Percentiles rank a stretch among this genome's conserved stretches.
phyloP scores from a whole-genome alignment of 106 monocot genomes.

The Gastrodia elata region DNA sequence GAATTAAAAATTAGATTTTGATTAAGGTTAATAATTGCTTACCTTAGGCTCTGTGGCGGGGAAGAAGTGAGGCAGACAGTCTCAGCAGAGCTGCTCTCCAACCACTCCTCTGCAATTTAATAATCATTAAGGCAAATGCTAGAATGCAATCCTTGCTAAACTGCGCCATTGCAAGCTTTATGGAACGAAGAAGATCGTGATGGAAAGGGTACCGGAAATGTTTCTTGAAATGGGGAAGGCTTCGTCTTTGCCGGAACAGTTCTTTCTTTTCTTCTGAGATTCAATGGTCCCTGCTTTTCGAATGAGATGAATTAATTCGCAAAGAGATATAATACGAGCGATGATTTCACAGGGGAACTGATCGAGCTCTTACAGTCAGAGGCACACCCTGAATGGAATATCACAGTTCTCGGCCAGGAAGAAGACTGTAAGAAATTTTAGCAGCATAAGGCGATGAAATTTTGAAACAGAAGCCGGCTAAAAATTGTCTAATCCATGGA shows the following conservation, averaged over 20 bases:
- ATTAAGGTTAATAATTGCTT: too few species aligned
- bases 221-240: neutral
- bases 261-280: neutral
- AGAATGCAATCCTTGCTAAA: neutral
- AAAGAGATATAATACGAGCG: neutral
- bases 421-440: neutral
- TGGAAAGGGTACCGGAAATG: neutral
- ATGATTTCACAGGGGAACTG: neutral
- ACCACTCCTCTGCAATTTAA: conserved; percentile 3
- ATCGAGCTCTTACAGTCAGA: neutral
- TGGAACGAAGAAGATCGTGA: neutral
- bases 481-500: too few species aligned
- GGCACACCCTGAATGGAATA: neutral
- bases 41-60: conserved; percentile 8
- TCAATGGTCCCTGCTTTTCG: neutral
- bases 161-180: neutral
- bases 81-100: conserved; percentile 8
- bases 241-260: conserved; percentile 3
- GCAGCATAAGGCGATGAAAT: neutral
- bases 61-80: neutral
- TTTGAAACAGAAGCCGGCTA: neutral
- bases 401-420: conserved; percentile 2
- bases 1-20: neutral
- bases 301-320: neutral
- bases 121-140: neutral